Evolutionary conservation across 352 stramenopile species (phyloP).

Genomic region (Phytophthora ramorum): DNA sequence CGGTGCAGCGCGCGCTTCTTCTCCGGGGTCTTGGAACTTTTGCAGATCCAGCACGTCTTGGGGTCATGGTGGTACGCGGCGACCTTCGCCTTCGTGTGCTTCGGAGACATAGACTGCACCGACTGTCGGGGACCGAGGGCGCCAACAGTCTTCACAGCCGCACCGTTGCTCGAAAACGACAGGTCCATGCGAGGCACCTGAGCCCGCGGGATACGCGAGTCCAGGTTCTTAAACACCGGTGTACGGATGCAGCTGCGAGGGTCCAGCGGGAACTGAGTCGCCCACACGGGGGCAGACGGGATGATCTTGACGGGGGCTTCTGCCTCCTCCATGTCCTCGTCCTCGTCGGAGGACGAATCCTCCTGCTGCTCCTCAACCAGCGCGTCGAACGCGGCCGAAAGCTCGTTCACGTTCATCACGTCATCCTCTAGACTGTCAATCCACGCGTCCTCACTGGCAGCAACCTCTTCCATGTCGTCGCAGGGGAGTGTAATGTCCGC

Average conservation of each 20-base stretch:
- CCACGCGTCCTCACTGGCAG: constrained; percentile 43
- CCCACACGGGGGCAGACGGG: constrained; percentile 59
- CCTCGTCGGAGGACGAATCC: constrained; percentile 46
- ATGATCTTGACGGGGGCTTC: constrained; percentile 51
- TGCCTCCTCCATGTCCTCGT: constrained; percentile 49
- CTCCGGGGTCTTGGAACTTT: constrained; percentile 82
- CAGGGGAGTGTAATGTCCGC: constrained; percentile 67
- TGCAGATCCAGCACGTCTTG: constrained; percentile 89
- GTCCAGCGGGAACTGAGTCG: constrained; percentile 65
- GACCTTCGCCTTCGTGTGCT: constrained; percentile 55
- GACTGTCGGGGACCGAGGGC: constrained; percentile 11
- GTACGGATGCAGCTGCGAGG: constrained; percentile 81
- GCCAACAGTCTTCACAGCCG: constrained; percentile 24
- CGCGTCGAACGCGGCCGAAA: constrained; percentile 72
- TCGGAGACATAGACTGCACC: constrained; percentile 52
- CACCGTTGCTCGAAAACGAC: constrained; percentile 39
- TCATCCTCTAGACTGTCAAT: constrained; percentile 75
- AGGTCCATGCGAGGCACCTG: constrained; percentile 79
- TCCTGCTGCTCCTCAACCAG: constrained; percentile 58
- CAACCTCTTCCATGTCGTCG: constrained; percentile 47
- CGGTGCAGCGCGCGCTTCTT: constrained; percentile 86
- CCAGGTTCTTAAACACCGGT: constrained; percentile 78
- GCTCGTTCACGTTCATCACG: constrained; percentile 74
- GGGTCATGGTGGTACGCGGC: constrained; percentile 73
- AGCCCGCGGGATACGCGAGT: constrained; percentile 77